Evolutionary conservation across 305 asterid species (phyloP), one percentile per base, ranked within the genome.

Genomic region (Petunia hybrid): DNA sequence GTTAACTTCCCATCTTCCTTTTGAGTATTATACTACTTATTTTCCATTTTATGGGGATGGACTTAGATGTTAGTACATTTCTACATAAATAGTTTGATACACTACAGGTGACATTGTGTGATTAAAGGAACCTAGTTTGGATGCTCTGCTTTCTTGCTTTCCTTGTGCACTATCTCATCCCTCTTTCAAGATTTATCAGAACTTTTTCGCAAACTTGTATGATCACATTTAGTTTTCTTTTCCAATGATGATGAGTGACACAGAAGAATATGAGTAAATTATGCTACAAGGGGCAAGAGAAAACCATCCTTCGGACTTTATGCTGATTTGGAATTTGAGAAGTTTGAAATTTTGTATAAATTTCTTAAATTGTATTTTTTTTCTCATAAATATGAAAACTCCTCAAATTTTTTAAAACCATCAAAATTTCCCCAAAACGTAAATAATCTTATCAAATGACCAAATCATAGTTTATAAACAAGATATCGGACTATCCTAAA

Each of bases 181-280:
- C 62, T 10, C 35, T 5, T 5, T 31, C 45, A 2, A 36, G 2
- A 71, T 48, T 71, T 69, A 43, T 16, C 22, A 9, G 9, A 4
- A 35, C 8, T 63, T 62, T 64, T 13, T 5, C 39, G 71, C 35
- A 39, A 39, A 38, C 39, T 40, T 40, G 5, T 39, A 5, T 69
- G 76, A 69, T 9, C 61, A 35, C 61, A 35, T 46, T 5, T 71
- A 43, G 3, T 43, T 68, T 16, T 1, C 2, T 6, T 68, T 43
- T 43, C 56, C n/a, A 45, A 46, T 43, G 76, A 68, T 16, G 14
- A 43, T 43, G 5, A 68, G n/a, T 69, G 57, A 43, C 14, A 4
- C 4, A 68, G 76, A 68, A 8, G 76, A 68, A 41, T 38, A 43
- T 16, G 76, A 45, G 59, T 45, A 35, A 69, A 69, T 45, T 45